Conservation (phyloP, 176 grass and related monocot species). For the Melocanna baccifera region DNA sequence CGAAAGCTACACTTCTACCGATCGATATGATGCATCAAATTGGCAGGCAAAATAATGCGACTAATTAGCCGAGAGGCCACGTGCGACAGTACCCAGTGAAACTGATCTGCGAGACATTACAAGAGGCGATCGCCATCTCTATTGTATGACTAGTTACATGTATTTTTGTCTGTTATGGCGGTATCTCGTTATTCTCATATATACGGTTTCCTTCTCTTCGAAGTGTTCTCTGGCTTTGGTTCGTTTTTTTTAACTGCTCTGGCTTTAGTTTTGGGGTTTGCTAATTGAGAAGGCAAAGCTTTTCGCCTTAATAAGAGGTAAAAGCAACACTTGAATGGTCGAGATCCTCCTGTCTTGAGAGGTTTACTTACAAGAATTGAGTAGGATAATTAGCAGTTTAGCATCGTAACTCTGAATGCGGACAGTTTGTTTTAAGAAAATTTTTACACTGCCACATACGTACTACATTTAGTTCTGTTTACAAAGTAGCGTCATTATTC, state of each 20-base stretch:
- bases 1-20: conserved; percentile 36
- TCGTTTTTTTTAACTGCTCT: not conserved
- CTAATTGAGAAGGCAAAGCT: not conserved
- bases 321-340: not conserved
- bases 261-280: not conserved
- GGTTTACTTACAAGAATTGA: not conserved
- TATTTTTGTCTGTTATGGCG: not conserved
- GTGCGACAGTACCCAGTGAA: conserved; percentile 20
- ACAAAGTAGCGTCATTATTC: not conserved
- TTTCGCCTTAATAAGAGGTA: too few relatives aligned
- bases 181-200: not conserved
- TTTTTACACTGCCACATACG: not conserved
- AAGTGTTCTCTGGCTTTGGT: not conserved
- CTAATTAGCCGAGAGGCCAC: not conserved
- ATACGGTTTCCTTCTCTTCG: not conserved
- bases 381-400: not conserved
- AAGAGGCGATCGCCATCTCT: not conserved
- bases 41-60: not conserved
- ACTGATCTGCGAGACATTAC: not conserved
- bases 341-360: too few relatives aligned
- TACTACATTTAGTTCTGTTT: not conserved
- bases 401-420: not conserved
- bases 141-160: not conserved
- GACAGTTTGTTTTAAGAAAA: not conserved
- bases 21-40: not conserved